Percentiles rank a stretch among this genome's conserved stretches.
These are phyloP conservation scores for Quaeritorhiza haematococci DNA, from an alignment of 371 early-diverging fungal genomes.

Conservation along the genomic window DNA sequence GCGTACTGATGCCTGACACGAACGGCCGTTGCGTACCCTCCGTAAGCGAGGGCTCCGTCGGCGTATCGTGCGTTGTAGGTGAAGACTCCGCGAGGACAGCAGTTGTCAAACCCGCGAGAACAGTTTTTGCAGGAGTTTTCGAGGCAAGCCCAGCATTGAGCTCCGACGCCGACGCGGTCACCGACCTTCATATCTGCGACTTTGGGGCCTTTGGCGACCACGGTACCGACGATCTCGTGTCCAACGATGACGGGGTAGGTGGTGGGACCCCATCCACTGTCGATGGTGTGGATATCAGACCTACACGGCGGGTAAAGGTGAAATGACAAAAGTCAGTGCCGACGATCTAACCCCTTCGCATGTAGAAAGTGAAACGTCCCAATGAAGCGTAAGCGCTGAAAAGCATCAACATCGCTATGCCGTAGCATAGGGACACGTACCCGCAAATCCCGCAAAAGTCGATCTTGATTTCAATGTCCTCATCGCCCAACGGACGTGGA, in stretches of 20 bases:
- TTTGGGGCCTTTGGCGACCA: conserved; percentile 18
- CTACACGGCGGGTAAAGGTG: not conserved
- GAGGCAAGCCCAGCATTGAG: conserved; percentile 35
- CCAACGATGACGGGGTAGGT: conserved; percentile 70
- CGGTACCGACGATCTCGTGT: conserved; percentile 54
- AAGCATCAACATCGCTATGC: too few relatives aligned
- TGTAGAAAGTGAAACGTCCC: conserved; percentile 52
- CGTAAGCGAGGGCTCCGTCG: conserved; percentile 50
- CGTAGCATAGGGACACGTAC: too few relatives aligned
- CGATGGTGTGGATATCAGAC: conserved; percentile 12
- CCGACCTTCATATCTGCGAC: conserved; percentile 63
- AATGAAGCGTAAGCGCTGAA: too few relatives aligned
- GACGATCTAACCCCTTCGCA: too few relatives aligned
- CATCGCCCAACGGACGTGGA: conserved; percentile 21
- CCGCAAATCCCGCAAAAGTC: conserved; percentile 35
- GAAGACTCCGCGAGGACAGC: conserved; percentile 16
- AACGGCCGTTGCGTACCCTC: conserved; percentile 22
- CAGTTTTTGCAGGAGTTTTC: conserved; percentile 30
- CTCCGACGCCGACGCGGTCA: conserved; percentile 36
- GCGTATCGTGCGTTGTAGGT: conserved; percentile 59
- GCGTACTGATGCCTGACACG: too few relatives aligned
- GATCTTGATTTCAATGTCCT: conserved; percentile 56
- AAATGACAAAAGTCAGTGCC: too few relatives aligned
- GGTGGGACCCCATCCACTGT: conserved; percentile 58
- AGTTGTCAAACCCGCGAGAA: conserved; percentile 15